A percentile compares a stretch with the other conserved stretches of the same genome.
Evolutionary conservation across 345 rosid species (phyloP).

Genomic region (Triadica sebifera): DNA sequence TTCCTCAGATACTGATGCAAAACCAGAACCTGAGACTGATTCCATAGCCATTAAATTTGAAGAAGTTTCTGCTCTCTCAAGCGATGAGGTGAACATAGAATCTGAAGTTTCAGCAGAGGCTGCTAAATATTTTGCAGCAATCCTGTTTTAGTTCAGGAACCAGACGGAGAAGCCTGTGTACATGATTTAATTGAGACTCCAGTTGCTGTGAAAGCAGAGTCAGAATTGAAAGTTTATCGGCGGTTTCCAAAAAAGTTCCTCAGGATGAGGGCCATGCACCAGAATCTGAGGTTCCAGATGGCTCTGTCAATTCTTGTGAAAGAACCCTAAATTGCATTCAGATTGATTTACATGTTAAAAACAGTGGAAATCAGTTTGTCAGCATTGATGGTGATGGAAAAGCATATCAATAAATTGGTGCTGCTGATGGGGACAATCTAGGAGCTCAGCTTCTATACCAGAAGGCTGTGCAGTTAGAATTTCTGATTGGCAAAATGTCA

Average conservation of each 20-base stretch:
- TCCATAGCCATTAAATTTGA: conserved; percentile 14
- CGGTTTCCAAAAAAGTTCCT: conserved; percentile 4
- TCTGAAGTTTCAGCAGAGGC: conserved; percentile 12
- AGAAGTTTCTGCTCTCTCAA: conserved; percentile 20
- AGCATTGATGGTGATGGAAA: conserved; percentile 10
- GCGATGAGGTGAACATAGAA: conserved; percentile 9
- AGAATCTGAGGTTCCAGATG: conserved; percentile 12
- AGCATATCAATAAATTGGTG: conserved; percentile 20
- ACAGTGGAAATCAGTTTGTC: conserved; percentile 19
- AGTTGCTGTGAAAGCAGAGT: conserved; percentile 17
- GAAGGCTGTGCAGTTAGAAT: conserved; percentile 35
- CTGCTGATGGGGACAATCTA: conserved; percentile 21
- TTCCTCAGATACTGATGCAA: conserved; percentile 14
- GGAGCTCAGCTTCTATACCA: conserved; percentile 18
- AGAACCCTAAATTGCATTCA: not conserved
- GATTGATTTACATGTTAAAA: not conserved
- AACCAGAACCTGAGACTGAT: conserved; percentile 16
- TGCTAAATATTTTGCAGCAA: conserved; percentile 1
- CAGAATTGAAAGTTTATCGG: conserved; percentile 13
- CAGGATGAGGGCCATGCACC: not conserved
- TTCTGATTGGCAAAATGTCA: conserved; percentile 38
- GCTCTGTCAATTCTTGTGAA: not conserved
- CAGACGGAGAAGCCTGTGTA: conserved; percentile 3
- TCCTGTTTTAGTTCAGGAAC: conserved; percentile 7
- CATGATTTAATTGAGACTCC: conserved; percentile 22